Percentiles rank a stretch among this genome's conserved stretches.
Evolutionary conservation across 352 stramenopile genomes (phyloP).

Genomic region (Globisporangium sylvaticum): DNA sequence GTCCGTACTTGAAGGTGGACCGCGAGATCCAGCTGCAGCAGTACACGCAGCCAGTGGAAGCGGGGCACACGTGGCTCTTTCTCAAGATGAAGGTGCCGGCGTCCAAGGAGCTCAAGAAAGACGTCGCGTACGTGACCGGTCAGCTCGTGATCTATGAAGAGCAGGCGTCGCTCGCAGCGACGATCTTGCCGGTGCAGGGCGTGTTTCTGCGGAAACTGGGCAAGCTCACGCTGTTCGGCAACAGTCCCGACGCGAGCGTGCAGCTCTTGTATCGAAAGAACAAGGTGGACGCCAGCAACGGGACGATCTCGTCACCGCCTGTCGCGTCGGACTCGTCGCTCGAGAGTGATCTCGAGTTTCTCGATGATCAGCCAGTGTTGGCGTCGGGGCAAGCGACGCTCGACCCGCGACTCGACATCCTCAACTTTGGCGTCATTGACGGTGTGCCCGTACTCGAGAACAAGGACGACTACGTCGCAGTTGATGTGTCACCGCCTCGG

Average conservation of each 20-base stretch:
- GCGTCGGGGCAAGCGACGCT: conserved; percentile 19
- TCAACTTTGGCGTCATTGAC: conserved; percentile 63
- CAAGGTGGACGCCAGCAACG: conserved; percentile 2
- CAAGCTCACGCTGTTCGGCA: conserved; percentile 80
- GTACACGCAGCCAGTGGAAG: conserved; percentile 68
- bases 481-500: conserved; percentile 76
- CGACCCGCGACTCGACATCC: conserved; percentile 43
- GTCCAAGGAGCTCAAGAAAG: conserved; percentile 56
- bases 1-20: conserved; percentile 71
- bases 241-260: conserved; percentile 75
- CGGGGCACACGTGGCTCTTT: conserved; percentile 72
- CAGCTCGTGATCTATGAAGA: conserved; percentile 85
- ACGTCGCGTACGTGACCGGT: conserved; percentile 75
- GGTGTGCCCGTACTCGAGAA: conserved; percentile 56
- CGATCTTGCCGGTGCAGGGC: conserved; percentile 78
- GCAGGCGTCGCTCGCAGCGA: conserved; percentile 67
- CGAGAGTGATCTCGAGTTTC: conserved; percentile 25
- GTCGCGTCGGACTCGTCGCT: conserved; percentile 7
- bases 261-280: conserved; percentile 72
- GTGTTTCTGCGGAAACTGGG: conserved; percentile 71
- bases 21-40: conserved; percentile 73
- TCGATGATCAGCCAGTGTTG: conserved; percentile 11
- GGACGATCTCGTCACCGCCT: conserved; percentile 20
- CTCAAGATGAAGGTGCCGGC: conserved; percentile 77
- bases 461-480: conserved; percentile 58